phyloP scores from a whole-genome alignment of 805 yeast species.

The Groenewaldozyma salmanticensis region DNA sequence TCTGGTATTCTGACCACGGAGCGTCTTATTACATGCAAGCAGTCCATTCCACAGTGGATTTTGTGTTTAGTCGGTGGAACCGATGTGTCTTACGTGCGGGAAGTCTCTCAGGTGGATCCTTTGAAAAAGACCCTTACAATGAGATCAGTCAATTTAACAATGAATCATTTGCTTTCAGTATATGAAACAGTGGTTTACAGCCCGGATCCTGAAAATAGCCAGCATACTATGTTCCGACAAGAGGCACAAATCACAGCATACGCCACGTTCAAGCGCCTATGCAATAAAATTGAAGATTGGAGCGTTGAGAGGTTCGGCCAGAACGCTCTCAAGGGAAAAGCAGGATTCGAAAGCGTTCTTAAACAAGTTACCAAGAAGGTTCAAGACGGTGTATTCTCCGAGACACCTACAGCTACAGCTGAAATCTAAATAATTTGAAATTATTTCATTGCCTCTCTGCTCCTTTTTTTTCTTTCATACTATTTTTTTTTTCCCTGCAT shows the following conservation, averaged over 20 bases:
- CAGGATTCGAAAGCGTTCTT: conserved; percentile 78
- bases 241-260: conserved; percentile 85
- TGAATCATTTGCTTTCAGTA: conserved; percentile 64
- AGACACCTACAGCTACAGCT: too few species aligned
- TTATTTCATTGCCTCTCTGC: too few species aligned
- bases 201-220: conserved; percentile 47
- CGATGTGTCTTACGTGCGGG: conserved; percentile 73
- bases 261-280: conserved; percentile 56
- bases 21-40: conserved; percentile 80
- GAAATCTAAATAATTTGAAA: too few species aligned
- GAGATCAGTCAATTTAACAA: conserved; percentile 82
- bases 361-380: conserved; percentile 24
- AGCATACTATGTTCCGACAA: conserved; percentile 60
- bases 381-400: conserved; percentile 19
- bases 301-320: conserved; percentile 78
- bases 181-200: conserved; percentile 77
- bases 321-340: conserved; percentile 73
- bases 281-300: conserved; percentile 88
- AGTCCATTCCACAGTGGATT: conserved; percentile 79
- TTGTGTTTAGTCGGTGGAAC: conserved; percentile 56
- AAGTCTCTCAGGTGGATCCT: conserved; percentile 77
- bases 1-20: conserved; percentile 62
- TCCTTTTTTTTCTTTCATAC: too few species aligned
- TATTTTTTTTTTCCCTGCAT: too few species aligned
- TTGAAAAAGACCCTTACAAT: conserved; percentile 52